Base-by-base conservation (phyloP, 768 basidiomycete genomes). In the Leccinum imitatum region DNA sequence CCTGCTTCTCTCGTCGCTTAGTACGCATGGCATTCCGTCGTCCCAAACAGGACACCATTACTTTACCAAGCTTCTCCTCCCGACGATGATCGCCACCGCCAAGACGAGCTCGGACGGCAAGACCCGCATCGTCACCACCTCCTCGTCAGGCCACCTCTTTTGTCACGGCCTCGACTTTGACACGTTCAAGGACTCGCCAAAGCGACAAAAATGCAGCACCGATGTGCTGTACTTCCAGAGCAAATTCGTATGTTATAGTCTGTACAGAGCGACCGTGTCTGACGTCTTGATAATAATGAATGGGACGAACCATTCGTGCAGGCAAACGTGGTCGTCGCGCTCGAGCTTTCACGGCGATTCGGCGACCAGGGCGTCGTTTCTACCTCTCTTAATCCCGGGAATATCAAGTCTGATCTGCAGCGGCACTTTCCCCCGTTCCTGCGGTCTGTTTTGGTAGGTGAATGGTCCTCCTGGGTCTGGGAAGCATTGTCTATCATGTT, bases 11-110 rank as follows among this genome's bases (percentile, higher is more conserved):
- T 41, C 17, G 1, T 41, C 39, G 39, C 39, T n/a, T n/a, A 39
- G 37, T n/a, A 41, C n/a, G 17, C 8, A n/a, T 41, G 39, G 4
- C 17, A 19, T 19, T 41, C 17, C 39, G n/a, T 41, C n/a, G 15
- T 39, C 47, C 17, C 25, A 1, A 23, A 3, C 60, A 84, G 86
- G 87, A 2, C 88, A 84, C 65, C 85, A 80, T 66, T 79, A 83
- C 65, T 78, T 90, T 58, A 87, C 85, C 2, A 73, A 76, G 48
- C 74, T 80, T 14, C 78, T 87, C 23, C 78, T 87, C 25, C 83
- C 84, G 4, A 74, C 74, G 4, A 74, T 84, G 27, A 65, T 78
- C 21, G 72, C 74, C 4, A 79, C 76, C 2, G 76, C 79, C 21
- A 72, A 70, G 44, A 64, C 71, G 6, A 69, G 78, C 6, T 68